phyloP scores from a whole-genome alignment of 495 filamentous ascomycete genomes.

The Umbilicaria muhlenbergii region DNA sequence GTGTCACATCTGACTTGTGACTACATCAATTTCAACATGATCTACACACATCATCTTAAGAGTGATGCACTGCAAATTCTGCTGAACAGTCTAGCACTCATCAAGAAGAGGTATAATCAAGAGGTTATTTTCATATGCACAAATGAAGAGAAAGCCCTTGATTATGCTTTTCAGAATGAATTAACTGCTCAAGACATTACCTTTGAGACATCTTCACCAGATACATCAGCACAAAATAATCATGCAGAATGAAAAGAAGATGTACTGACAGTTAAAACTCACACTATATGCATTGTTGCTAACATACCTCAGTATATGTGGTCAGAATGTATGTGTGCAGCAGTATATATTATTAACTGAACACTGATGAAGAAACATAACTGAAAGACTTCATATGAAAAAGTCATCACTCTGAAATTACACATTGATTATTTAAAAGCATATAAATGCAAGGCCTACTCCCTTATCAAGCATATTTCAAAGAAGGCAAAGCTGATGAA shows the following conservation, averaged over 20 bases:
- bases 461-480: neutral
- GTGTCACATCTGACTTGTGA: no score
- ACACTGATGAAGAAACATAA: neutral
- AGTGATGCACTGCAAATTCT: no score
- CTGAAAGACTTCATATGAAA: no score
- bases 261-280: neutral
- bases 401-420: no score
- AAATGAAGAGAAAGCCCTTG: no score
- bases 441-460: neutral
- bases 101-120: no score
- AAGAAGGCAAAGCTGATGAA: neutral
- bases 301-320: neutral
- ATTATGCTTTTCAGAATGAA: no score
- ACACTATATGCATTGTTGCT: neutral
- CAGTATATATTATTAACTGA: neutral
- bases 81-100: no score
- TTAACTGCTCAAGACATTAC: no score
- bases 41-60: no score
- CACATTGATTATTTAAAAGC: neutral
- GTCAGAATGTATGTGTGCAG: neutral
- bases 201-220: slow-evolving; percentile 16
- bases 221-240: neutral
- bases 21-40: no score
- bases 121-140: no score
- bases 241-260: neutral